Base-by-base conservation (phyloP, 1,284 basidiomycete genomes). In the Clitocybe nebularis region DNA sequence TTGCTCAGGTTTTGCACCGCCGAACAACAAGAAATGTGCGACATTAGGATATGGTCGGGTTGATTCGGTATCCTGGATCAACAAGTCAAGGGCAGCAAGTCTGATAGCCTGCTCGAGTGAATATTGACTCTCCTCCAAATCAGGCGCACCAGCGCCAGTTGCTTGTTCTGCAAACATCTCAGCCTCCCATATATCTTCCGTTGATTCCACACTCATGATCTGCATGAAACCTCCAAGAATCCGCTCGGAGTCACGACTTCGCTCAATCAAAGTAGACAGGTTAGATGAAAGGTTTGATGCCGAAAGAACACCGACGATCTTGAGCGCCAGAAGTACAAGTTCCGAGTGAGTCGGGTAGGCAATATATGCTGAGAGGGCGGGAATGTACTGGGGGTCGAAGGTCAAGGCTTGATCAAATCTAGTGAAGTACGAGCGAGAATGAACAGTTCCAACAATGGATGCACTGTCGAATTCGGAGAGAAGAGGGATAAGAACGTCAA, bases 21-120 rank as follows among this genome's bases (percentile, higher is more conserved):
- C 89, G 58, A 94, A 90, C 4, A 99, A 75, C 6, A 99, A 68
- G 62, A 93, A 89, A 66, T 98, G 93, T 0, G 89, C 88, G 24
- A 97, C 60, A 55, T 95, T 97, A 10, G 94, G 92, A 45, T 84
- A 89, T 0, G 81, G 63, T 7, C 75, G 64, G 33, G 72, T 73
- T 0, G 65, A 60, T n/a, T 77, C 66, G 0, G 93, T 94, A 48
- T 88, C 89, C 41, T 80, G 79, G 30, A 93, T 78, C 45, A 99
- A 71, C 7, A 99, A 71, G 50, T 95, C 87, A 36, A 99, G 76
- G n/a, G 92, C 84, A 0, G 88, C 81, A 2, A 86, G 66, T 23
- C 89, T 73, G 36, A 88, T 88, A 0, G 86, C 81, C 51, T 91
- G 86, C 4, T 77, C 70, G 1, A 88, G 66, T 3, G 68, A 55